phyloP scores from a whole-genome alignment of 2,329 filamentous ascomycete species.

The Rutstroemia sp. region DNA sequence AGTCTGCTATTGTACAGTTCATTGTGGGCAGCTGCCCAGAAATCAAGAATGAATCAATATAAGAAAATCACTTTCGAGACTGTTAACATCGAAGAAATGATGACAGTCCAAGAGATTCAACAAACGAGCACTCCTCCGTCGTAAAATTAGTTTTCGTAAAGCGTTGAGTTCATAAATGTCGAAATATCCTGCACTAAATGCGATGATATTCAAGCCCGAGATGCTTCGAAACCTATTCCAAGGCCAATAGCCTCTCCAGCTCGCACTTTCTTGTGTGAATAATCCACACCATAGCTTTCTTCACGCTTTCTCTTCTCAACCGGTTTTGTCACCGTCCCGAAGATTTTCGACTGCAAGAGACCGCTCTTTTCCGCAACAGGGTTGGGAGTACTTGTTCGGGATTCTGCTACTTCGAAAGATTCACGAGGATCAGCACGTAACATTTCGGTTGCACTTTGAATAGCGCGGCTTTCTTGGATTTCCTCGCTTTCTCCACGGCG shows the following conservation, averaged over 20 bases:
- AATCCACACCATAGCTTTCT: conserved; percentile 10
- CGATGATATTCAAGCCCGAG: conserved; percentile 5
- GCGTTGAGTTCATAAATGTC: background rate
- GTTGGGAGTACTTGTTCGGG: conserved; percentile 29
- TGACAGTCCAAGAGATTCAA: too few relatives aligned
- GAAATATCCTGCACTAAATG: background rate
- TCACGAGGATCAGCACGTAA: conserved; percentile 49
- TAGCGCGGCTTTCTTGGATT: conserved; percentile 67
- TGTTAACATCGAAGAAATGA: too few relatives aligned
- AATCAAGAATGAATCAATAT: too few relatives aligned
- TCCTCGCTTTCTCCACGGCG: conserved; percentile 48
- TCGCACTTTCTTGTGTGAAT: conserved; percentile 41
- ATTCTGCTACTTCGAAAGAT: conserved; percentile 30
- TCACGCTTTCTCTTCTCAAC: conserved; percentile 31
- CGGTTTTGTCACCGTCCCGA: conserved; percentile 50
- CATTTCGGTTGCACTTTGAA: conserved; percentile 69
- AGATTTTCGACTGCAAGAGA: conserved; percentile 54
- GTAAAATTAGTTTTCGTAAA: background rate
- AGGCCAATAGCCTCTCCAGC: conserved; percentile 43
- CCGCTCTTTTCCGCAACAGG: conserved; percentile 34
- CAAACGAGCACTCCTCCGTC: too few relatives aligned
- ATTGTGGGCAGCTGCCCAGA: too few relatives aligned
- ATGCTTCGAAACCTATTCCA: conserved; percentile 39
- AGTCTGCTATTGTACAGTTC: too few relatives aligned
- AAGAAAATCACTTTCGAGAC: too few relatives aligned